phyloP scores from a whole-genome alignment of 2,329 filamentous ascomycete genomes.

The Pyrenophora seminiperda region DNA sequence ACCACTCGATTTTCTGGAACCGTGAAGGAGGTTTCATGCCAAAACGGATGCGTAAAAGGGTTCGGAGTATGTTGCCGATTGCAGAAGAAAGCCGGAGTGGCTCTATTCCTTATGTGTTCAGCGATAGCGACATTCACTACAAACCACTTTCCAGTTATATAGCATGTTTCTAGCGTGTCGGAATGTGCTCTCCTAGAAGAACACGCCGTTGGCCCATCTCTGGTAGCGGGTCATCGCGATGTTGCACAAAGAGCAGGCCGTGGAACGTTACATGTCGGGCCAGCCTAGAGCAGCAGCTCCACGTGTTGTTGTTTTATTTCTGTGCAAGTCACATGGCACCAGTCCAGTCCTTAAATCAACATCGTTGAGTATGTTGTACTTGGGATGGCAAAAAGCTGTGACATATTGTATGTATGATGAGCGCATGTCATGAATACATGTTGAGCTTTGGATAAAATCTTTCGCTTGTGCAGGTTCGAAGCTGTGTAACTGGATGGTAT shows the following conservation, averaged over 20 bases:
- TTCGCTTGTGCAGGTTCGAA: no score
- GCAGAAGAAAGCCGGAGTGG: no score
- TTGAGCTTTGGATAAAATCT: no score
- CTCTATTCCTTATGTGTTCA: no score
- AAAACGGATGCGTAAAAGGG: constrained; percentile 67
- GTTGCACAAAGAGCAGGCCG: neutral
- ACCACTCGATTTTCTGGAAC: constrained; percentile 62
- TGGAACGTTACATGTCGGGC: neutral
- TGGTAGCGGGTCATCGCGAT: neutral
- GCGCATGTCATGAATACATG: no score
- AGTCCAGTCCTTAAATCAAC: neutral
- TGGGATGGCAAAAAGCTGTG: neutral
- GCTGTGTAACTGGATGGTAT: no score
- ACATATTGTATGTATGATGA: no score
- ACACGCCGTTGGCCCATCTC: neutral
- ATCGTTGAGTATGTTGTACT: constrained; percentile 1
- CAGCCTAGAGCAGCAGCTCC: neutral
- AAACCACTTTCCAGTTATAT: no score
- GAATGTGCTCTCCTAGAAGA: no score
- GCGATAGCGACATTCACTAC: no score
- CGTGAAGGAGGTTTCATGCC: constrained; percentile 57
- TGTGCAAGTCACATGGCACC: constrained; percentile 1
- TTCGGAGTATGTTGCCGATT: constrained; percentile 54
- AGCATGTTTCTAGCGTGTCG: no score
- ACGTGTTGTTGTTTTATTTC: neutral